phyloP scores from a whole-genome alignment of 805 yeast genomes.

The Deakozyma indianensis region DNA sequence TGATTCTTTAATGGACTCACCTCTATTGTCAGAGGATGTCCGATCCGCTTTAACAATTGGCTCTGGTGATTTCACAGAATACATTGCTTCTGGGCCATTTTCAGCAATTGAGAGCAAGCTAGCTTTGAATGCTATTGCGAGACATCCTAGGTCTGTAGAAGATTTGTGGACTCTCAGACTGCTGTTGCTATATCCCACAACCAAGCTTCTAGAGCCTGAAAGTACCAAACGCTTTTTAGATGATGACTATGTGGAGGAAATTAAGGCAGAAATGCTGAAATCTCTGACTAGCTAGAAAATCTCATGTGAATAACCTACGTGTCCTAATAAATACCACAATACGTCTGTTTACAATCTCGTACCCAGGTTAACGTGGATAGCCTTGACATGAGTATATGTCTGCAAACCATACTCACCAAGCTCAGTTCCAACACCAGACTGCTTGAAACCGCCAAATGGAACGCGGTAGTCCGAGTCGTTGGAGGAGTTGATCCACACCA shows the following conservation, averaged over 20 bases:
- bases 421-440: conserved; percentile 72
- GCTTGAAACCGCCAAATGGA: conserved; percentile 73
- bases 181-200: conserved; percentile 46
- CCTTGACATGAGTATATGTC: conserved; percentile 61
- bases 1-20: neutral
- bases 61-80: conserved; percentile 6
- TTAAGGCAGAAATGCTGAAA: neutral
- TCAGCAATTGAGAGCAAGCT: conserved; percentile 40
- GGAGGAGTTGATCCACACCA: conserved; percentile 55
- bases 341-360: conserved; percentile 10
- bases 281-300: conserved; percentile 1
- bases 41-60: conserved; percentile 12
- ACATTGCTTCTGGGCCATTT: conserved; percentile 12
- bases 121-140: conserved; percentile 32
- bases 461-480: conserved; percentile 50
- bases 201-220: conserved; percentile 17
- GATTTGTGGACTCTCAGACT: conserved; percentile 53
- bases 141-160: conserved; percentile 28
- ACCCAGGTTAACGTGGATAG: conserved; percentile 59
- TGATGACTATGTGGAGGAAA: neutral
- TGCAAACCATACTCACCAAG: conserved; percentile 60
- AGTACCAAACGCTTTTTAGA: conserved; percentile 5
- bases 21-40: conserved; percentile 3
- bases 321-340: neutral
- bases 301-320: neutral